These are phyloP conservation scores for Myxozyma geophila DNA, from an alignment of 805 yeast species.

Conservation along the genomic window DNA sequence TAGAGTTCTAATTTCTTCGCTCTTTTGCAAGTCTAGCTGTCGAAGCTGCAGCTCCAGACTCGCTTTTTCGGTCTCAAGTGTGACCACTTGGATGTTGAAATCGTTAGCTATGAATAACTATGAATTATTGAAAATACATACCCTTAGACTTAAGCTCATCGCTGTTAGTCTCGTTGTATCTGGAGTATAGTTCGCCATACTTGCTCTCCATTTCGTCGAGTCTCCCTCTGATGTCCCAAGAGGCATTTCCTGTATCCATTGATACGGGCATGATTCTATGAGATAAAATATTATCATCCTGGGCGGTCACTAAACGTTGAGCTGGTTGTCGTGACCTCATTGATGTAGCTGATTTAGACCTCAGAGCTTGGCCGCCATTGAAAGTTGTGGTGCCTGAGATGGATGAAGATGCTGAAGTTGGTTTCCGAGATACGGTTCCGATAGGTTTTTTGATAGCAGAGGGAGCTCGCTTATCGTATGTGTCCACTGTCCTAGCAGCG, in stretches of 20 bases:
- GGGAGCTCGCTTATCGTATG: not conserved
- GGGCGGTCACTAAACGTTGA: constrained; percentile 19
- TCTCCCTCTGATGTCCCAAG: constrained; percentile 33
- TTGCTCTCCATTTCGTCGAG: constrained; percentile 28
- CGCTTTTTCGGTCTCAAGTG: constrained; percentile 48
- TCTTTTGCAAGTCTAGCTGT: constrained; percentile 30
- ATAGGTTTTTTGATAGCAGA: not conserved
- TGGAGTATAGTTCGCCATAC: constrained; percentile 13
- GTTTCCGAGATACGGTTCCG: not conserved
- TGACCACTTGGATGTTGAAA: constrained; percentile 16
- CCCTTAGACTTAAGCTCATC: constrained; percentile 26
- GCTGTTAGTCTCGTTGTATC: not conserved
- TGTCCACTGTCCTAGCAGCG: not conserved
- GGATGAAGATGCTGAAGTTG: constrained; percentile 5
- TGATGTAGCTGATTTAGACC: constrained; percentile 28
- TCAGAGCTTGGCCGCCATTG: constrained; percentile 13
- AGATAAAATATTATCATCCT: not conserved
- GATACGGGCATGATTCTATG: constrained; percentile 24
- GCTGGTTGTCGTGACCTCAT: constrained; percentile 11
- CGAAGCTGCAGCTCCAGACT: constrained; percentile 48
- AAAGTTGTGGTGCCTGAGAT: constrained; percentile 15
- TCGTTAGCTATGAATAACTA: not conserved
- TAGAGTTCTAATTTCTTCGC: constrained; percentile 39
- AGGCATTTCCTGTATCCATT: constrained; percentile 1
- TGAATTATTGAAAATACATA: not conserved